Base-by-base conservation (phyloP, 2,329 filamentous ascomycete genomes). In the Colletotrichum sp. region DNA sequence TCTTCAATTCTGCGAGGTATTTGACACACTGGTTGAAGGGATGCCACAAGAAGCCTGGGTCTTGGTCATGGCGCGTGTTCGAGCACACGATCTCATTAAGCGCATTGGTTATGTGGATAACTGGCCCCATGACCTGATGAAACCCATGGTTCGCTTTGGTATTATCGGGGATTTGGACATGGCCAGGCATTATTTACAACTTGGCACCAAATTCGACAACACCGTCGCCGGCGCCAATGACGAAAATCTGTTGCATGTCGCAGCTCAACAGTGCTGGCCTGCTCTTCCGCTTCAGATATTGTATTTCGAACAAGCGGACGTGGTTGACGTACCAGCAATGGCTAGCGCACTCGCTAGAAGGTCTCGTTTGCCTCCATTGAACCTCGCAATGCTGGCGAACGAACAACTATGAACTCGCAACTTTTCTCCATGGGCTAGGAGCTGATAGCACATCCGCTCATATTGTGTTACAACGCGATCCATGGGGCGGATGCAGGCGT, bases 321-420 rank as follows among this genome's bases (percentile, higher is more conserved):
- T 9, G 16, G 18, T 64, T 28, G 32, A 44, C 21, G 16, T 64
- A 18, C 5, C 30, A 0, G 30, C 30, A 8, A 36, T 64, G 32
- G 32, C 26, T 30, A 1, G 30, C 21, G 5, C 0, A 0, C n/a
- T 39, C 3, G 18, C 30, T 6, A 15, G 13, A 21, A 39, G 12
- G 62, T 32, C 16, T 3, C 9, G 32, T 18, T 64, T 21, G 0
- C 18, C 18, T 24, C n/a, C 62, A 1, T 28, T 44, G 12, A 21
- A 64, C 18, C 30, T 64, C 16, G 32, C 62, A 10, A 21, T 64
- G 9, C 16, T 21, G 13, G 18, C 28, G 0, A 26, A 26, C 28
- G 0, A 26, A 26, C 9, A 15, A 64, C 21, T 39, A 32, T 64
- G 10, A 64, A 9, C 18, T 64, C 4, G 32, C 62, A 13, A 28